Evolutionary conservation across 2,329 filamentous ascomycete species (phyloP), one percentile per base, ranked within the genome.

Genomic region (Sphaerulina populicola): DNA sequence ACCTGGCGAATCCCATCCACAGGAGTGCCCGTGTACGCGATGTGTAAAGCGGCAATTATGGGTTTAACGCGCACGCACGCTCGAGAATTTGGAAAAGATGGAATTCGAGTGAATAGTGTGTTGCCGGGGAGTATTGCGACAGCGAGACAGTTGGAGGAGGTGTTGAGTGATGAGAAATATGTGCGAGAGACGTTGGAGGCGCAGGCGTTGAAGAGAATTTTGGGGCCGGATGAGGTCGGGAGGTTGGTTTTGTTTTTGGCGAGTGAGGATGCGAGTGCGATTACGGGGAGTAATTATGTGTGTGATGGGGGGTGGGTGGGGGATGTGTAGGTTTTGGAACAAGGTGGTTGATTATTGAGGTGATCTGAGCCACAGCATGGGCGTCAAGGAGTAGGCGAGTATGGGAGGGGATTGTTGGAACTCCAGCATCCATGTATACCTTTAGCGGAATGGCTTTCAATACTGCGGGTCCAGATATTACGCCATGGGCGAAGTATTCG

Each of bases 121-220:
- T 64, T 65, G 63, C 64, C 64, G 0, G 64, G 64, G 2, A 52
- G 54, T 35, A 64, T 65, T 51, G 61, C 61, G 12, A 66, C 64
- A 2, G 63, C 65, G 53, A 40, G 64, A 44, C 64, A 65, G 58
- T 60, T 60, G 27, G 57, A 58, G 30, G 64, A 66, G 47, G 64
- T 65, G 3, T 40, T 66, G 55, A 65, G 62, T 43, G 49, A 56
- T 43, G 49, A 56, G 14, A 60, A 62, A 49, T 65, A 66, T 51
- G 47, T 57, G 42, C 51, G 52, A 14, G 52, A 63, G 56, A 62
- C 63, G 3, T 50, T 65, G 53, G 56, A 56, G 33, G 56, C 57
- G 38, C 64, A 66, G 58, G 61, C 58, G n/a, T 21, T 66, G 44
- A 62, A 66, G 58, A 54, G 63, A 21, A 58, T 62, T 38, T 42